Base-by-base conservation (phyloP, 2,329 filamentous ascomycete species). In the Thermothelomyces thermophilus region DNA sequence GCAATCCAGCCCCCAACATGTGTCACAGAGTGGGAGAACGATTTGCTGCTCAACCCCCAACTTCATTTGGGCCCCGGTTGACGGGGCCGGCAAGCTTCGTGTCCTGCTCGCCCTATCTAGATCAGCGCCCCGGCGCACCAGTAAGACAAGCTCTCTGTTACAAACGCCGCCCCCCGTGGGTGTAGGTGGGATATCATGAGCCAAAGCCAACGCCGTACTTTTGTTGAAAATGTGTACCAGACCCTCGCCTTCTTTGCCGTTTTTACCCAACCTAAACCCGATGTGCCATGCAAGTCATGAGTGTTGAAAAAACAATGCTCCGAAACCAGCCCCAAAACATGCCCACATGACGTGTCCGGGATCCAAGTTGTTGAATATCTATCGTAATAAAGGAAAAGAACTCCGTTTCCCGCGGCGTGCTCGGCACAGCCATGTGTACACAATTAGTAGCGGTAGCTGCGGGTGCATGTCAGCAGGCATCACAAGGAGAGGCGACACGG, bases 371-470 rank as follows among this genome's bases (percentile, higher is more conserved):
- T 60, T 60, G 58, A 60, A 56, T 41, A 56, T 58, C 52, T 49
- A 47, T 49, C 35, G 19, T 43, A 36, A 9, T 26, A 26, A 26
- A 26, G 9, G 36, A 51, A 41, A n/a, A 48, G 45, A 41, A 47
- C 34, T 41, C 50, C 41, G 44, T 37, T 14, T 19, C 31, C 36
- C 41, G 22, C 36, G 20, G 31, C 22, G 24, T 22, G 36, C 13
- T 22, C 40, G 33, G 36, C 33, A 16, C 40, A 41, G 45, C 13
- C 19, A 42, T 43, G 43, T 34, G 43, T 34, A 28, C 39, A 22
- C 61, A 62, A 70, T 79, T 85, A 86, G 75, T 86, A 86, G 69
- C 83, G 79, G 76, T 83, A 83, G 70, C 73, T 76, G 63, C n/a
- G 53, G 45, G 50, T 31, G 24, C 11, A 58, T n/a, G 13, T 70